Percentiles rank a stretch among this genome's conserved stretches.
Conservation (phyloP, 495 filamentous ascomycete genomes). For the Cercophora newfieldiana region DNA sequence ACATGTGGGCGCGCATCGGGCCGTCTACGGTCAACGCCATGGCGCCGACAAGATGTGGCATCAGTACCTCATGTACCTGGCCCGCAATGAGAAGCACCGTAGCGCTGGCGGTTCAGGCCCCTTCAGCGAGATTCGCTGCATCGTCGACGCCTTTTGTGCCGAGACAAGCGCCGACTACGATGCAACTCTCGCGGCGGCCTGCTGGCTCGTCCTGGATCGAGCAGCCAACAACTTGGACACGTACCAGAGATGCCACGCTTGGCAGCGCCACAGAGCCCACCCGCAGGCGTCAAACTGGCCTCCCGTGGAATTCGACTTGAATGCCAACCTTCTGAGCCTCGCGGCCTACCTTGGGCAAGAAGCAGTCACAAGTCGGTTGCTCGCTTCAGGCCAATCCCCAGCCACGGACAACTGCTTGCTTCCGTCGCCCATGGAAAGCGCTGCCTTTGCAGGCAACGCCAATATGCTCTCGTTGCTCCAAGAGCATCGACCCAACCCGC, state of each 20-base stretch:
- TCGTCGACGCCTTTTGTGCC: background rate
- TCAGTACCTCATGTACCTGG: background rate
- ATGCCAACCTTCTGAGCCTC: background rate
- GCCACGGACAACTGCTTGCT: background rate
- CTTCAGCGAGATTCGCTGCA: background rate
- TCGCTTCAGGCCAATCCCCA: background rate
- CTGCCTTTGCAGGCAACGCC: background rate
- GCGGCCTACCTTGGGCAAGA: background rate
- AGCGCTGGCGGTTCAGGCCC: too few species aligned
- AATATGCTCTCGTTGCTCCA: background rate
- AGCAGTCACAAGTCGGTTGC: background rate
- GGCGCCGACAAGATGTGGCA: background rate
- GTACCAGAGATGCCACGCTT: background rate
- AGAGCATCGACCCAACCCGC: background rate
- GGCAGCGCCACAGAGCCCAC: background rate
- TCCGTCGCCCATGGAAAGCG: background rate
- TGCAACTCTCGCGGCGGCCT: background rate
- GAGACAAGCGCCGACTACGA: background rate
- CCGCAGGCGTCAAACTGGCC: background rate
- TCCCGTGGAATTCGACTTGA: background rate
- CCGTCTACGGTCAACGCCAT: background rate
- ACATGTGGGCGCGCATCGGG: too few species aligned
- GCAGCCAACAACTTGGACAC: background rate
- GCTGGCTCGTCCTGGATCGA: background rate
- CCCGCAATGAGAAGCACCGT: background rate